Percentiles rank a stretch among this genome's conserved stretches.
Evolutionary conservation across 768 basidiomycete species (phyloP).

Genomic region (Xerocomus potaroensis): DNA sequence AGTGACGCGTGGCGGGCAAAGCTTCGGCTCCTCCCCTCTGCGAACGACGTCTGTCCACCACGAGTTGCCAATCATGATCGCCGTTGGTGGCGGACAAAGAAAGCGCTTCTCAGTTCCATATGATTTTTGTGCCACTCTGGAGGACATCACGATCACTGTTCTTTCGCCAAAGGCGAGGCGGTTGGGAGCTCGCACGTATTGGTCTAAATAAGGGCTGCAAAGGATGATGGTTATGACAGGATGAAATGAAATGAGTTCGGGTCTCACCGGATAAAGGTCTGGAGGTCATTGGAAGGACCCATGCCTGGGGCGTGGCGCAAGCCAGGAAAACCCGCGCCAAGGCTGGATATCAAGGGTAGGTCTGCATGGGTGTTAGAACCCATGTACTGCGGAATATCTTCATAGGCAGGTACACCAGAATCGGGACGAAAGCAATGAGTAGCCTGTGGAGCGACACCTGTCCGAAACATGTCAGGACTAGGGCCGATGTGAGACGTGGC

Average conservation of each 20-base stretch:
- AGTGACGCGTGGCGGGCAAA: conserved; percentile 75
- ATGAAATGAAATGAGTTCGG: conserved; percentile 17
- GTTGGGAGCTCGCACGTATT: conserved; percentile 81
- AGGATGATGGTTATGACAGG: conserved; percentile 10
- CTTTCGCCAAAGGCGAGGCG: conserved; percentile 89
- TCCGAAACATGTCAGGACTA: conserved; percentile 52
- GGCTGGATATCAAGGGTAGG: conserved; percentile 55
- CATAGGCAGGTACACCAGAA: conserved; percentile 46
- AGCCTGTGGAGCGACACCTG: conserved; percentile 64
- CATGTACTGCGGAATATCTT: conserved; percentile 57
- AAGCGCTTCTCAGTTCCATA: conserved; percentile 97
- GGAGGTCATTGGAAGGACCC: conserved; percentile 66
- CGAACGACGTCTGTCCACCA: conserved; percentile 89
- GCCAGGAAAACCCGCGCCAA: conserved; percentile 59
- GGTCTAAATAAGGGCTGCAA: conserved; percentile 71
- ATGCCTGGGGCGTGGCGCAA: conserved; percentile 59
- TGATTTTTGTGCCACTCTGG: conserved; percentile 94
- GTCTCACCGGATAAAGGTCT: conserved; percentile 72
- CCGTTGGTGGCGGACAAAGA: conserved; percentile 91
- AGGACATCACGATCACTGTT: conserved; percentile 96
- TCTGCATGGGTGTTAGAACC: conserved; percentile 50
- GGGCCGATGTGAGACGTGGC: conserved; percentile 51
- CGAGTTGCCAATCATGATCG: conserved; percentile 88
- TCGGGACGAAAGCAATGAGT: conserved; percentile 60
- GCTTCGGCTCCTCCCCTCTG: conserved; percentile 68